A percentile compares a stretch with the other conserved stretches of the same genome.
Conservation (phyloP, 768 basidiomycete species). For the Trametes cinnabarina region DNA sequence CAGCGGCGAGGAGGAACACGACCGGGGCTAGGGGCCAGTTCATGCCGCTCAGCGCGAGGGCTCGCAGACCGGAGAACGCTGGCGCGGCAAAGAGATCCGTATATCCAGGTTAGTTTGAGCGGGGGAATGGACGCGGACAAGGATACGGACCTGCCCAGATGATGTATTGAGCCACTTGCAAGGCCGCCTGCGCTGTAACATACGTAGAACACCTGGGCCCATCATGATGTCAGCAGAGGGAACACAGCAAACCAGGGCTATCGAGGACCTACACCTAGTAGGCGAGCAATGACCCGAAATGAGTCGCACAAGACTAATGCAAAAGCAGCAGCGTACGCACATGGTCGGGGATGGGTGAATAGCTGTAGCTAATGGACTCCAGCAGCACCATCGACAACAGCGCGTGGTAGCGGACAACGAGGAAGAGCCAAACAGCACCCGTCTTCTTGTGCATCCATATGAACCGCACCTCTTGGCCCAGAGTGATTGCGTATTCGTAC, state of each 20-base stretch:
- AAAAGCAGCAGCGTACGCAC: neutral
- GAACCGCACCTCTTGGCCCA: neutral
- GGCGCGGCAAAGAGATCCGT: neutral
- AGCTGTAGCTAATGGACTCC: neutral
- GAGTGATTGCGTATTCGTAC: constrained; percentile 9
- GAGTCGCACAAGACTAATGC: neutral
- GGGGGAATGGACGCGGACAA: too few relatives aligned
- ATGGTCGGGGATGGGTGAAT: neutral
- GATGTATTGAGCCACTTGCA: neutral
- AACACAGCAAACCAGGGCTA: too few relatives aligned
- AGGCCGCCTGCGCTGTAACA: neutral
- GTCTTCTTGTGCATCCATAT: constrained; percentile 15
- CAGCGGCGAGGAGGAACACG: neutral
- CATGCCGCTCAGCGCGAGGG: neutral
- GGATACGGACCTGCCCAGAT: constrained; percentile 1
- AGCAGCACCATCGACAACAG: neutral
- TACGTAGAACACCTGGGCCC: neutral
- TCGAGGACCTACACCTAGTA: neutral
- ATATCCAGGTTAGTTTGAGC: too few relatives aligned
- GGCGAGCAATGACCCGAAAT: neutral
- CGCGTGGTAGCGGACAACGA: neutral
- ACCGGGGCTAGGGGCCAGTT: neutral
- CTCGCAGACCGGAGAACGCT: neutral
- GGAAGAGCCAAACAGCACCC: constrained; percentile 5
- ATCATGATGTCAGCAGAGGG: neutral